These are phyloP conservation scores for Urtica urens DNA, from an alignment of 306 rosid genomes.

Conservation along the genomic window DNA sequence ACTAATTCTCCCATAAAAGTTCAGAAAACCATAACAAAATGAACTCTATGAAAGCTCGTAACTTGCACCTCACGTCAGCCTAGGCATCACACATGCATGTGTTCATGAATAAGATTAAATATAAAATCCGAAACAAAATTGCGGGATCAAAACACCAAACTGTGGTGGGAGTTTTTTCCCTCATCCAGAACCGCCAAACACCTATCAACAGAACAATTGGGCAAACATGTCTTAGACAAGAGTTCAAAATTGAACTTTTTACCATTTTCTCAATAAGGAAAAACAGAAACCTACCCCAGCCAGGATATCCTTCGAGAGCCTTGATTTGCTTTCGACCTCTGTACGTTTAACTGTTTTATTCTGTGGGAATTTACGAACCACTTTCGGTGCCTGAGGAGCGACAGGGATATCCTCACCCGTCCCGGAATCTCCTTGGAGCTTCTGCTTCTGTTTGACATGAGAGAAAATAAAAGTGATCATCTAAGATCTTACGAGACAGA, in stretches of 20 bases:
- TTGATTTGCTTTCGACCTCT: slow-evolving; percentile 24
- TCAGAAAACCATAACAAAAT: too few species aligned
- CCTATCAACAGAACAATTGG: slow-evolving; percentile 31
- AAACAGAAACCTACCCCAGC: slow-evolving; percentile 43
- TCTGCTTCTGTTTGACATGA: slow-evolving; percentile 57
- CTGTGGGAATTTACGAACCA: slow-evolving; percentile 59
- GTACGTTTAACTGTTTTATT: slow-evolving; percentile 40
- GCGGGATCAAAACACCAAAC: too few species aligned
- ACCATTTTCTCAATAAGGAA: background rate
- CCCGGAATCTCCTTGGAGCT: slow-evolving; percentile 36
- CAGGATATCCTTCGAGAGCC: slow-evolving; percentile 42
- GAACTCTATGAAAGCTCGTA: too few species aligned
- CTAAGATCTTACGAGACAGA: background rate
- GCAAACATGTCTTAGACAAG: slow-evolving; percentile 7
- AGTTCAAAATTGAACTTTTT: slow-evolving; percentile 1
- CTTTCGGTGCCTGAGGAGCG: slow-evolving; percentile 24
- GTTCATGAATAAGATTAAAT: too few species aligned
- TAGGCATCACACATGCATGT: too few species aligned
- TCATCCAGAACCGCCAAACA: slow-evolving; percentile 48
- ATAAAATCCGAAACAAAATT: too few species aligned
- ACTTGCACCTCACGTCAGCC: too few species aligned
- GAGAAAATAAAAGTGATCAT: slow-evolving; percentile 11
- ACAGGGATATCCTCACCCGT: slow-evolving; percentile 12
- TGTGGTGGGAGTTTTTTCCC: too few species aligned
- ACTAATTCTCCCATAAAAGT: too few species aligned